Base-by-base conservation (phyloP, 2,329 filamentous ascomycete species). In the Ceratocystis cacaofunesta region DNA sequence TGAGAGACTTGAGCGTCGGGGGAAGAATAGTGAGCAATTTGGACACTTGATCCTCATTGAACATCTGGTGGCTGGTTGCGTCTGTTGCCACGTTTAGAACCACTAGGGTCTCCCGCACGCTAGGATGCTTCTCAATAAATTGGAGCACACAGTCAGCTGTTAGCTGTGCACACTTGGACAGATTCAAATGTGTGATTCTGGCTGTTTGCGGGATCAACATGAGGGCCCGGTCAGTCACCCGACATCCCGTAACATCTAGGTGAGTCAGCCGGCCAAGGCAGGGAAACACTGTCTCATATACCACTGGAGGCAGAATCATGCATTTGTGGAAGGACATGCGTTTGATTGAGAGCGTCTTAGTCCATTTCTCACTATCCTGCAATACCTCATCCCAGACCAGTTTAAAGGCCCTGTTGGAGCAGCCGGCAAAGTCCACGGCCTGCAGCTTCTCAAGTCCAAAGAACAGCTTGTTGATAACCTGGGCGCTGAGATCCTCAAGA, bases 251-350 rank as follows among this genome's bases (percentile, higher is more conserved):
- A n/a, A 92, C 79, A 71, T 94, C 89, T 46, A 94, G 81, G 72
- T 92, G 88, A 0, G 89, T 92, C 64, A 91, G 76, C 65, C 81
- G 79, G 30, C 78, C 73, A 61, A 92, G 78, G n/a, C 84, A 83
- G n/a, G 89, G 87, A 10, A 94, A 78, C 17, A 92, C 77, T 1
- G 77, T 79, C 70, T 89, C 85, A 71, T 89, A 90, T 57, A 87
- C 81, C 0, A 79, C 75, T 0, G 86, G 77, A 1, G 87, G 82
- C 3, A 94, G 79, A 62, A 83, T 87, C 68, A 86, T 83, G 73
- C 88, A 92, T 77, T 90, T 89, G 76, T 94, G 89, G 65, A 94
- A 79, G 41, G 87, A 90, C 17, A 94, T 73, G 30, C 87, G 83
- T 68, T 81, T 83, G 70, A 92, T 78, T 44, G 79, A 77, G 1